Evolutionary conservation across 1,284 basidiomycete species (phyloP), one percentile per base, ranked within the genome.

Genomic region (Porodaedalea pini): DNA sequence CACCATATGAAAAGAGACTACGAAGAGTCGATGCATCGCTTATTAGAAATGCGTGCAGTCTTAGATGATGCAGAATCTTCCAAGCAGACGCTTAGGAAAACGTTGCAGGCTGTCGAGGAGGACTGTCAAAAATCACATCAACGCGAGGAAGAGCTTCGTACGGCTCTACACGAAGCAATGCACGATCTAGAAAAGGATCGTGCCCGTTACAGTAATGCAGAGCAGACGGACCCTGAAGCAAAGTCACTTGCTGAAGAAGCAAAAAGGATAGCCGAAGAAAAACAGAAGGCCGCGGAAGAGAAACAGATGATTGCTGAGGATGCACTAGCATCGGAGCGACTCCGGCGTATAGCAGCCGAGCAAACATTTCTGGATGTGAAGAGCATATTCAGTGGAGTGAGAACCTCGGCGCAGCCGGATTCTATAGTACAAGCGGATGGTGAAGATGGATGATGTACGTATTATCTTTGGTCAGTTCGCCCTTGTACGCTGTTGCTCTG

Each of bases 281-380:
- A 34, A 15, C 17, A 15, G 29, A 45, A 36, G 31, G 41, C 23
- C 15, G 15, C 31, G 27, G 15, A 29, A 15, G 52, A 45, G n/a
- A 47, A 47, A 32, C 31, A 32, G 44, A 47, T 11, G 44, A 21
- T 27, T 13, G 3, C 41, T 19, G 53, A 54, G 47, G 31, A 47
- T 4, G 37, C 32, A 13, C 17, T 41, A 15, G n/a, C 54, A 7
- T n/a, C 44, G 17, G 54, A 52, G 25, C 51, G 37, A 29, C n/a
- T 25, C n/a, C 37, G 15, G 15, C 51, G 51, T 8, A 40, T 29
- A 31, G 51, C 51, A 23, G 51, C 51, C 8, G 51, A 52, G 29
- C 25, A 40, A 17, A 19, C 37, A n/a, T 39, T 52, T 13, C 23
- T 52, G 3, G 51, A 52, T 27, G 37, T 52, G 10, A 52, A 23